Conservation (phyloP, 768 basidiomycete species). For the Rhizopogon roseolus region DNA sequence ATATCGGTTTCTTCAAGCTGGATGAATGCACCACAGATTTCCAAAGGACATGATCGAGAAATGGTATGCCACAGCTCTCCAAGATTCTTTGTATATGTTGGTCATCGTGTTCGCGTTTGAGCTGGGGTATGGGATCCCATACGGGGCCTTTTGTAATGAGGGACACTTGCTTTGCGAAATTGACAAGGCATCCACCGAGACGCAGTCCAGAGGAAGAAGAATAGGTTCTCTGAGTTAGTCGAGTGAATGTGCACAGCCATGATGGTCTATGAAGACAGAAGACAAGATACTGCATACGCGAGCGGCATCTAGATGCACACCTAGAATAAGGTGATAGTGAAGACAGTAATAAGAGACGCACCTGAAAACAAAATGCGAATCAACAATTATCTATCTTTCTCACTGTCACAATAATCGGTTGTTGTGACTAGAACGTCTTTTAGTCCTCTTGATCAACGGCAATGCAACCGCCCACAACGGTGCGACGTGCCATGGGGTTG, state of each 20-base stretch:
- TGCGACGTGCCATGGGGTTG: too few relatives aligned
- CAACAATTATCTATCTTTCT: too few relatives aligned
- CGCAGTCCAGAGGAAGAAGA: constrained; percentile 18
- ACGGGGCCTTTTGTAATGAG: constrained; percentile 33
- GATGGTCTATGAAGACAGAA: constrained; percentile 6
- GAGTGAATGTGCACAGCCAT: too few relatives aligned
- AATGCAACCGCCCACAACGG: neutral
- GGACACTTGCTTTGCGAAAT: constrained; percentile 29
- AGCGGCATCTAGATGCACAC: constrained; percentile 7
- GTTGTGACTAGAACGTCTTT: neutral
- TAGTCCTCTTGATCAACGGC: neutral
- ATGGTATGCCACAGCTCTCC: constrained; percentile 25
- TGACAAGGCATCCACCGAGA: constrained; percentile 16
- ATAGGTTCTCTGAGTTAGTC: constrained; percentile 1
- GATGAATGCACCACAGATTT: constrained; percentile 29
- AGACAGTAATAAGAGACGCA: neutral
- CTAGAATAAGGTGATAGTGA: neutral
- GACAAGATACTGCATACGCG: constrained; percentile 15
- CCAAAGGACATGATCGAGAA: constrained; percentile 37
- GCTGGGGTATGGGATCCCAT: constrained; percentile 36
- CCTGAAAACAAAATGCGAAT: too few relatives aligned
- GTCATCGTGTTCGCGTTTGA: constrained; percentile 17
- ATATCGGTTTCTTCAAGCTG: constrained; percentile 29
- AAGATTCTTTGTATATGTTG: constrained; percentile 19
- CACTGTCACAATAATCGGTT: neutral